phyloP scores from a whole-genome alignment of 1,284 basidiomycete genomes.

The Heterobasidion irregulare region DNA sequence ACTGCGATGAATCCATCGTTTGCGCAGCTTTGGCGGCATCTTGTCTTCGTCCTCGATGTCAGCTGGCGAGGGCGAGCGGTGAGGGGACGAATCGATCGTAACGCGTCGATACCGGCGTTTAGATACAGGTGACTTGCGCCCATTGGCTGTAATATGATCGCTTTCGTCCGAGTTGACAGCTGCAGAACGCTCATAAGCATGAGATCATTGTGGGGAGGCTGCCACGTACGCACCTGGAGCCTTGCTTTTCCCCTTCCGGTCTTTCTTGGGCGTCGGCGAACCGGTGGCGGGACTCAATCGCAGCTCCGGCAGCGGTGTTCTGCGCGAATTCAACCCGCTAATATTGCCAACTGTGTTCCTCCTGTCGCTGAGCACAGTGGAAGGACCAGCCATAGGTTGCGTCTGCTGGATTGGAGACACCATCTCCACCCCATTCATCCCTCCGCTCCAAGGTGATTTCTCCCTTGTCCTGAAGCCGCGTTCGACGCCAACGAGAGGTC shows the following conservation, averaged over 20 bases:
- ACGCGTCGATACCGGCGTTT: slow-evolving; percentile 4
- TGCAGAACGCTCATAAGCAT: background rate
- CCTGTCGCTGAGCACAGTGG: slow-evolving; percentile 4
- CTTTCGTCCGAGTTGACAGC: background rate
- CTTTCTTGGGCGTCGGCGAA: slow-evolving; percentile 13
- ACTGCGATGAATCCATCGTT: slow-evolving; percentile 33
- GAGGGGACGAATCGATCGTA: slow-evolving; percentile 1
- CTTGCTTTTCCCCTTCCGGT: slow-evolving; percentile 21
- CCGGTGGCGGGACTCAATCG: background rate
- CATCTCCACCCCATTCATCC: slow-evolving; percentile 58
- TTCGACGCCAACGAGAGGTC: slow-evolving; percentile 58
- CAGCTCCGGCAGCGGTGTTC: background rate
- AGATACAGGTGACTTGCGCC: background rate
- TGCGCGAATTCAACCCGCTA: background rate
- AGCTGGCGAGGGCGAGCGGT: slow-evolving; percentile 11
- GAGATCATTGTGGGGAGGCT: background rate
- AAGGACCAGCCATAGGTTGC: background rate
- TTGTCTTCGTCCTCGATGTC: slow-evolving; percentile 25
- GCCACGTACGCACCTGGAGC: background rate
- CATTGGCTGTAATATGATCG: background rate
- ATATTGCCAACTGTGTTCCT: slow-evolving; percentile 4
- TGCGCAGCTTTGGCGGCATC: slow-evolving; percentile 61
- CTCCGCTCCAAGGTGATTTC: slow-evolving; percentile 41
- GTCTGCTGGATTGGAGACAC: slow-evolving; percentile 11
- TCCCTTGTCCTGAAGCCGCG: slow-evolving; percentile 61